phyloP scores from a whole-genome alignment of 257 asterid species.

The Solanum boliviense region DNA sequence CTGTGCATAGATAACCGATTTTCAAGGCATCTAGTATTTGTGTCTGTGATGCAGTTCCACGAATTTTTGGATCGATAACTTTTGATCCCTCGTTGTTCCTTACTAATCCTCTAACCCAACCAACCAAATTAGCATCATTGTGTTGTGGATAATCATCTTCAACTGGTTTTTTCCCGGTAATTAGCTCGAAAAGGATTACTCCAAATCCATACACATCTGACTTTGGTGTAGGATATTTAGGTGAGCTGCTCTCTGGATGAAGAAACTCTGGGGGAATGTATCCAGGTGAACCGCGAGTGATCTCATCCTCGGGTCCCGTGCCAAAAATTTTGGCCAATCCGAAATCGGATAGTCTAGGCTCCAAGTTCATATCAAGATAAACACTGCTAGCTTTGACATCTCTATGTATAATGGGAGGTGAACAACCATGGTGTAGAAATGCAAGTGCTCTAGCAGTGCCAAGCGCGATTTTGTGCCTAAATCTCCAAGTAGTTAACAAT shows the following conservation, averaged over 20 bases:
- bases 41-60: slow-evolving; percentile 8
- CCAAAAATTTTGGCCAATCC: slow-evolving; percentile 20
- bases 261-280: slow-evolving; percentile 19
- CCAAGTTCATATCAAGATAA: slow-evolving; percentile 12
- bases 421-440: slow-evolving; percentile 24
- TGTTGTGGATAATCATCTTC: slow-evolving; percentile 12
- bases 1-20: slow-evolving; percentile 25
- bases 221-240: slow-evolving; percentile 11
- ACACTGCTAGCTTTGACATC: slow-evolving; percentile 19
- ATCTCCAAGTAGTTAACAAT: slow-evolving; percentile 16
- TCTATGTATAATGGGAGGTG: slow-evolving; percentile 22
- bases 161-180: slow-evolving; percentile 17
- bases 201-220: slow-evolving; percentile 23
- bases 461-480: slow-evolving; percentile 16
- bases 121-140: slow-evolving; percentile 5
- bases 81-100: slow-evolving; percentile 13
- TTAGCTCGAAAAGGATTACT: slow-evolving; percentile 17
- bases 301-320: slow-evolving; percentile 10
- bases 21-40: slow-evolving; percentile 19
- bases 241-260: slow-evolving; percentile 8
- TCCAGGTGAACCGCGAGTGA: slow-evolving; percentile 10
- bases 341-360: slow-evolving; percentile 18
- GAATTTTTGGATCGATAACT: slow-evolving; percentile 16
- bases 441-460: slow-evolving; percentile 23
- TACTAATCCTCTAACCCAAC: slow-evolving; percentile 21